phyloP scores from a whole-genome alignment of 2,329 filamentous ascomycete species.

The Pseudocercospora fijiensis region DNA sequence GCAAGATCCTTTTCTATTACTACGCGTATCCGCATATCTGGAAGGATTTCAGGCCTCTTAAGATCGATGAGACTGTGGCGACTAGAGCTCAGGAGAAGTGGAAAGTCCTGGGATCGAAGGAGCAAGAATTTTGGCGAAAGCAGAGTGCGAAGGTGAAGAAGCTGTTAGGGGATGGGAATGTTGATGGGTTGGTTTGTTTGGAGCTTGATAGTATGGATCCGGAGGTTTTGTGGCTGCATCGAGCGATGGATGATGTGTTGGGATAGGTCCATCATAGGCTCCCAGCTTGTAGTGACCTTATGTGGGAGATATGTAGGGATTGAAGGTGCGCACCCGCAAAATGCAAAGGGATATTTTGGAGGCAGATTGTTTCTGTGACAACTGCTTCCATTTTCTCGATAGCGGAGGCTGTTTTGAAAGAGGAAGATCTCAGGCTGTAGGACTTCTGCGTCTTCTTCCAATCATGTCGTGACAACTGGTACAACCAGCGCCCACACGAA shows the following conservation, averaged over 20 bases:
- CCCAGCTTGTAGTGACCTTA: no score
- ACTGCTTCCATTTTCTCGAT: no score
- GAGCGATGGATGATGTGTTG: neutral
- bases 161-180: slow-evolving; percentile 22
- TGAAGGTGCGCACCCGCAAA: no score
- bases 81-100: slow-evolving; percentile 20
- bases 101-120: slow-evolving; percentile 8
- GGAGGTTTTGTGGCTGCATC: slow-evolving; percentile 21
- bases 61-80: slow-evolving; percentile 19
- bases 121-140: slow-evolving; percentile 18
- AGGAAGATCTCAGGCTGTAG: no score
- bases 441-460: no score
- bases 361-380: no score
- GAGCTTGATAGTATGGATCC: slow-evolving; percentile 18
- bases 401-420: no score
- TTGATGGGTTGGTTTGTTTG: slow-evolving; percentile 18
- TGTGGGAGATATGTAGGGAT: no score
- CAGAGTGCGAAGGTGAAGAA: slow-evolving; percentile 16
- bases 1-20: slow-evolving; percentile 26
- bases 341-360: no score
- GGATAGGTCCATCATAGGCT: neutral
- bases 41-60: slow-evolving; percentile 17
- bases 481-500: no score
- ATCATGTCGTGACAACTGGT: no score
- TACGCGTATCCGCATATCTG: slow-evolving; percentile 24